These are phyloP conservation scores for Suillus cothurnatus DNA, from an alignment of 768 basidiomycete species.

Conservation along the genomic window DNA sequence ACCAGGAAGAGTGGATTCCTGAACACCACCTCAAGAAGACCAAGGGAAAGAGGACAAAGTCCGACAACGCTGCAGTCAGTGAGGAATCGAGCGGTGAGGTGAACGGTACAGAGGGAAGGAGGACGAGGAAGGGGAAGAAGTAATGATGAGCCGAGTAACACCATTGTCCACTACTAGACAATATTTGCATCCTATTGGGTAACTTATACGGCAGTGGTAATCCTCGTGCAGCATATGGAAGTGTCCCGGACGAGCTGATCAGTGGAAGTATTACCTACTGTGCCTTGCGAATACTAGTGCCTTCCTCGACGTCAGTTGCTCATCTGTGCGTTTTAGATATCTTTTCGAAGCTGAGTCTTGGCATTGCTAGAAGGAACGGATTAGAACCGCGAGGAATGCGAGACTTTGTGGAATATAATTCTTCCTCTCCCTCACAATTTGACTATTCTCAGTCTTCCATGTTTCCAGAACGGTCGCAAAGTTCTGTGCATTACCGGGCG, in stretches of 20 bases:
- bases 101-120: conserved; percentile 55
- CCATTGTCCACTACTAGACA: background rate
- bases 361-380: background rate
- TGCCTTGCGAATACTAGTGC: background rate
- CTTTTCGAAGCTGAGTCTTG: background rate
- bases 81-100: conserved; percentile 71
- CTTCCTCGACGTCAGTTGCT: background rate
- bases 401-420: background rate
- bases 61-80: conserved; percentile 50
- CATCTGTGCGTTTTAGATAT: background rate
- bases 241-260: background rate
- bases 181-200: conserved; percentile 3
- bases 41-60: conserved; percentile 53
- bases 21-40: conserved; percentile 79
- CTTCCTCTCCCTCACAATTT: background rate
- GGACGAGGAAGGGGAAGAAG: conserved; percentile 52
- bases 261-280: background rate
- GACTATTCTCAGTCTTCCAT: background rate
- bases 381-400: background rate
- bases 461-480: background rate
- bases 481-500: background rate
- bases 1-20: conserved; percentile 93
- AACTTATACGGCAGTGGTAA: conserved; percentile 13
- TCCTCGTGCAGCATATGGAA: background rate
- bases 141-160: conserved; percentile 24